phyloP scores from a whole-genome alignment of 768 basidiomycete species.

The Punctularia strigosozonata region DNA sequence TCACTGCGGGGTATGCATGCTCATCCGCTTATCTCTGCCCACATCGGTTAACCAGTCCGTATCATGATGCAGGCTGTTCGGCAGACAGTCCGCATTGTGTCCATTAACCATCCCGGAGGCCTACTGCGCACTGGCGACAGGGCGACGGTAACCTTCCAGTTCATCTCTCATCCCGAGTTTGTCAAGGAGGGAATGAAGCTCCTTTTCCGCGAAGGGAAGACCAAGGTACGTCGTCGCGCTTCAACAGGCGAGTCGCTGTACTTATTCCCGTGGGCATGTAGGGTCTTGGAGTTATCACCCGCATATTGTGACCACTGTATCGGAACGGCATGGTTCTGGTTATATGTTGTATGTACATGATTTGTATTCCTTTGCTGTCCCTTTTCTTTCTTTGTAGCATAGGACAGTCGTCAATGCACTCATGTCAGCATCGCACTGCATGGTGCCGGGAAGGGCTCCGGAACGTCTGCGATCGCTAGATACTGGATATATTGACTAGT shows the following conservation, averaged over 20 bases:
- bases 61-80: constrained; percentile 54
- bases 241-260: constrained; percentile 1
- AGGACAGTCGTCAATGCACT: background rate
- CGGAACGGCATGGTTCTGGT: background rate
- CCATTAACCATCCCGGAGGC: constrained; percentile 82
- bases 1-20: constrained; percentile 65
- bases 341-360: background rate
- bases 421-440: background rate
- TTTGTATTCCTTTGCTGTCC: background rate
- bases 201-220: constrained; percentile 91
- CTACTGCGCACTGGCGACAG: constrained; percentile 91
- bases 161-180: constrained; percentile 85
- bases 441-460: background rate
- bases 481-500: no score
- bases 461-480: no score
- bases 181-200: constrained; percentile 91
- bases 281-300: constrained; percentile 71
- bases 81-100: constrained; percentile 86
- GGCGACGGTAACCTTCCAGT: constrained; percentile 90
- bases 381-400: background rate
- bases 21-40: constrained; percentile 1
- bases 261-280: constrained; percentile 17
- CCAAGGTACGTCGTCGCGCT: constrained; percentile 48
- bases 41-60: constrained; percentile 3
- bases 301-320: background rate